Evolutionary conservation across 2,329 filamentous ascomycete species (phyloP), one percentile per base, ranked within the genome.

Genomic region (Aspergillus caelatus): DNA sequence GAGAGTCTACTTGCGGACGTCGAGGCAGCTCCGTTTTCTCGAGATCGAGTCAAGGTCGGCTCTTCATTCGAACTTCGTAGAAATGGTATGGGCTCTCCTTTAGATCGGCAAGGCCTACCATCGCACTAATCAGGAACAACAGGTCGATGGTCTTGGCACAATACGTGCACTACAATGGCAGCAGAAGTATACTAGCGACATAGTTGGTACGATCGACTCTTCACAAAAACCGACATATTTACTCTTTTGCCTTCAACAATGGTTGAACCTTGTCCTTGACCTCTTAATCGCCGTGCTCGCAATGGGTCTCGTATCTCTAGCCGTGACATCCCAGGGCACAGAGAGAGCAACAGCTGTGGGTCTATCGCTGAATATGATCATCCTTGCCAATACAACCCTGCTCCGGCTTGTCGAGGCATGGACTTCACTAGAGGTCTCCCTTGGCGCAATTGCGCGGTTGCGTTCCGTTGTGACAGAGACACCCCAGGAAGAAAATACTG

Each of bases 361-460:
- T 58, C 71, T 84, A 12, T 80, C 81, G 0, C 67, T 85, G 11
- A 70, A 81, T 28, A 81, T 81, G 56, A 76, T 84, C n/a, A 75
- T 84, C 28, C 70, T 75, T 3, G 82, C 85, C 63, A 83, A 78
- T 30, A 72, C 78, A 39, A 76, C 75, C 48, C 71, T 85, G 39
- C 78, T 78, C 19, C 66, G 78, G 2, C 71, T 84, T 7, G 74
- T 83, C 10, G 68, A 74, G 9, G 77, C 74, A n/a, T 87, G 83
- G 83, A 85, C 84, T 0, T 73, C 77, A 23, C 72, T 87, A 4
- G 85, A 87, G 67, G 86, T 83, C 0, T 80, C 80, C 10, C 77
- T 87, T 30, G 84, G 84, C n/a, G 83, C 83, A 8, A 77, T 87
- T 21, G 39, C 65, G 14, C 39, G 60, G 34, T 16, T 61, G 1